Evolutionary conservation across 345 rosid species (phyloP), one percentile per base, ranked within the genome.

Genomic region (Crucihimalaya himalaica): DNA sequence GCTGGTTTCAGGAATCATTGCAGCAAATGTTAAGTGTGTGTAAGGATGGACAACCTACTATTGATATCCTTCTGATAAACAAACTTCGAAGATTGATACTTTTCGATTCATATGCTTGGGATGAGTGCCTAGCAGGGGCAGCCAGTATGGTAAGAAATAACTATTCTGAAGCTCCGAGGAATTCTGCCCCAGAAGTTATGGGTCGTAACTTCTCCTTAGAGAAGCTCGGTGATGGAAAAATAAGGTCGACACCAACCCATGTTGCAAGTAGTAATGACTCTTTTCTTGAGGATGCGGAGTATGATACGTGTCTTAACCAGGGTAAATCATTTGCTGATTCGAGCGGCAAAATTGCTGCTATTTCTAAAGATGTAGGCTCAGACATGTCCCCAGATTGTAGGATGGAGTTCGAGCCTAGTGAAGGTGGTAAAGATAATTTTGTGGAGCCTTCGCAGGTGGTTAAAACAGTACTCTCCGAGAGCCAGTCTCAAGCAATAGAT

Each of bases 1-100:
- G 14, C 40, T 31, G 64, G 11, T 43, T 64, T 80, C 72, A 88
- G 97, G 99, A 85, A 46, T 86, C 81, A 18, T 74, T 90, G 31
- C 83, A 53, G 60, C 86, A 83, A 80, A 72, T 73, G 35, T 68
- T 88, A 69, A 65, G 45, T 74, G 84, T 78, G 61, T 65, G 21
- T 62, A 88, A 80, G 76, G 73, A 73, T 37, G 87, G 88, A 63
- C 86, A 82, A 79, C 87, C 86, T 75, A 77, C 80, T 42, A 67
- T 85, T 78, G 97, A 95, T 78, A 87, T 95, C 74, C 93, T 95
- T 59, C 91, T 89, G 83, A 75, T 95, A 63, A 92, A 95, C 63
- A 87, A 81, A 73, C 75, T 95, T 72, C 85, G 87, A 78, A 83
- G 97, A 71, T 87, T 87, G 85, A 78, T 92, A 66, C 82, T 92